Conservation (phyloP, 371 early-diverging fungal species). For the Cokeromyces recurvatus region DNA sequence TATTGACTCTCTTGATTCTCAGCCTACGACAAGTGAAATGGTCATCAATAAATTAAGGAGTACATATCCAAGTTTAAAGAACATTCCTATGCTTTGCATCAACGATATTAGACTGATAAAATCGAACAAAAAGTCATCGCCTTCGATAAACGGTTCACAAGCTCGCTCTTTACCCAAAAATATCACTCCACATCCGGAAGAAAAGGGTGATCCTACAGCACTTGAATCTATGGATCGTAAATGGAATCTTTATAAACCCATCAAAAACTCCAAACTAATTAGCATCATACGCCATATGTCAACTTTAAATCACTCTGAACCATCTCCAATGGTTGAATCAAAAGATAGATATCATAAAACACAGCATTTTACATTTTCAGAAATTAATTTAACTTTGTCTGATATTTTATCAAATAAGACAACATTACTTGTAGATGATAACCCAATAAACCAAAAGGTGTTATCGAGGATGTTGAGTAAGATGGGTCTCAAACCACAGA, state of each 20-base stretch:
- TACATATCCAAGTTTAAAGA: neutral
- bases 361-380: too few species aligned
- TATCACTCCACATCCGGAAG: neutral
- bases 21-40: neutral
- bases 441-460: conserved; percentile 50
- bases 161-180: neutral
- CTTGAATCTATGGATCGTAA: too few species aligned
- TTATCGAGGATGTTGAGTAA: conserved; percentile 34
- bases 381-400: too few species aligned
- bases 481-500: conserved; percentile 3
- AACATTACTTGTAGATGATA: conserved; percentile 49
- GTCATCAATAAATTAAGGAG: neutral
- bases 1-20: neutral
- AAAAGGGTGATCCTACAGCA: neutral
- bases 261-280: conserved; percentile 12
- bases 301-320: neutral
- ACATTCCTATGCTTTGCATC: neutral
- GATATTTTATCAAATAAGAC: conserved; percentile 7
- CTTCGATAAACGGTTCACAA: neutral
- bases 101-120: neutral
- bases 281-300: too few species aligned
- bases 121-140: neutral
- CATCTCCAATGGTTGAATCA: neutral
- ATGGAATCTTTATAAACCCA: conserved; percentile 1
- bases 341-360: too few species aligned